These are phyloP conservation scores for Tagetes patula DNA, from an alignment of 129 eudicot genomes.

Conservation along the genomic window DNA sequence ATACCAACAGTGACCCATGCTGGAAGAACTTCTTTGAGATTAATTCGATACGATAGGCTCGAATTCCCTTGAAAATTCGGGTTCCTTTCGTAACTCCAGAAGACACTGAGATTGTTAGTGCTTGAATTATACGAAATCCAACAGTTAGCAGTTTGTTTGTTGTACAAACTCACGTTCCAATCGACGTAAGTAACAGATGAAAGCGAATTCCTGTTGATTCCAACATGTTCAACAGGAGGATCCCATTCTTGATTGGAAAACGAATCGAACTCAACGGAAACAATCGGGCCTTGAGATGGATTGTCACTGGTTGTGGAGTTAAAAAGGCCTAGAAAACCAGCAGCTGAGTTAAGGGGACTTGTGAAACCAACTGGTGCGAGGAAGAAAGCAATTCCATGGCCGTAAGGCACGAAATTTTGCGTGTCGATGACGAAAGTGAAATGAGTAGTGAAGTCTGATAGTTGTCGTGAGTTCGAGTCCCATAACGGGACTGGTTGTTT, in stretches of 20 bases:
- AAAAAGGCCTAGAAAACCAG: slow-evolving; percentile 56
- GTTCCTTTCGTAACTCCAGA: slow-evolving; percentile 36
- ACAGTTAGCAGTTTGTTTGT: slow-evolving; percentile 33
- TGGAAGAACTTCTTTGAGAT: slow-evolving; percentile 42
- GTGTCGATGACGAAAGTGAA: slow-evolving; percentile 47
- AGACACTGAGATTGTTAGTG: slow-evolving; percentile 40
- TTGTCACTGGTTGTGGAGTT: slow-evolving; percentile 30
- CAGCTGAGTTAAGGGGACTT: slow-evolving; percentile 48
- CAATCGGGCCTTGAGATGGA: slow-evolving; percentile 33
- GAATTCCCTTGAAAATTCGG: slow-evolving; percentile 36
- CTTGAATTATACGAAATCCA: slow-evolving; percentile 48
- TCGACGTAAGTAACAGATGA: slow-evolving; percentile 21
- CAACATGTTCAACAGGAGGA: slow-evolving; percentile 44
- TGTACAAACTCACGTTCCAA: slow-evolving; percentile 48
- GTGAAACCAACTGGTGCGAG: slow-evolving; percentile 46
- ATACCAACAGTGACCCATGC: slow-evolving; percentile 45
- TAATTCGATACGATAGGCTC: slow-evolving; percentile 31
- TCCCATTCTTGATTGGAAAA: slow-evolving; percentile 46
- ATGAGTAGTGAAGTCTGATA: slow-evolving; percentile 44
- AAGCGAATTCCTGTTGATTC: slow-evolving; percentile 45
- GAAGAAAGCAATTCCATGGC: slow-evolving; percentile 55
- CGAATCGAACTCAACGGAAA: slow-evolving; percentile 56
- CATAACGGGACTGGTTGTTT: slow-evolving; percentile 41
- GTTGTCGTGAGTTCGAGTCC: slow-evolving; percentile 33
- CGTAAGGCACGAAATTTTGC: slow-evolving; percentile 15